phyloP scores from a whole-genome alignment of 148 eudicot genomes.

The Fagopyrum homotropicum region DNA sequence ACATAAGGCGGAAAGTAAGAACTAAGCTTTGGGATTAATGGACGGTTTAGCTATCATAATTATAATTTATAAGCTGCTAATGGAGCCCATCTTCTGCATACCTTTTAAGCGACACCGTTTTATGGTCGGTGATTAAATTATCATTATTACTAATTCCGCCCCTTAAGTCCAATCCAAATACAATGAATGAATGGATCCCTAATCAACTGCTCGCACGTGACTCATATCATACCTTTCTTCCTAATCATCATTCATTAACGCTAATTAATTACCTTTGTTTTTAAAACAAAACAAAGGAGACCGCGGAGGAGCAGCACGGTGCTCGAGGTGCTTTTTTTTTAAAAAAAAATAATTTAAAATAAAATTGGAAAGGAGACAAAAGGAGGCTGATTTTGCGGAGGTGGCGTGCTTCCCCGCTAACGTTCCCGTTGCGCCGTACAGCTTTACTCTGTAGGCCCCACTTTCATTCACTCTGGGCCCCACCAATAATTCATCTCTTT shows the following conservation, averaged over 20 bases:
- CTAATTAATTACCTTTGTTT: background rate
- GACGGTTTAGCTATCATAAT: background rate
- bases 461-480: background rate
- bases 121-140: conserved; percentile 12
- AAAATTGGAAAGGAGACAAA: background rate
- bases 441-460: background rate
- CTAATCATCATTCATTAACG: background rate
- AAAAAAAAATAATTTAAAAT: background rate
- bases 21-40: background rate
- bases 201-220: conserved; percentile 11
- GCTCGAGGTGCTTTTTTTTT: background rate
- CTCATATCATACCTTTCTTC: background rate
- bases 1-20: background rate
- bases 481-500: conserved; percentile 9
- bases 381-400: conserved; percentile 11
- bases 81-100: conserved; percentile 2
- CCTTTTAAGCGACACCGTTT: background rate
- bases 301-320: conserved; percentile 8
- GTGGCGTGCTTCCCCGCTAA: conserved; percentile 9
- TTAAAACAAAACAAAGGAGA: background rate
- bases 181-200: conserved; percentile 12
- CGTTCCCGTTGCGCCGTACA: conserved; percentile 11
- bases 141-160: background rate
- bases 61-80: background rate
- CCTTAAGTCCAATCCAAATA: background rate